Evolutionary conservation across 345 rosid species (phyloP).

Genomic region (Linum tenue): DNA sequence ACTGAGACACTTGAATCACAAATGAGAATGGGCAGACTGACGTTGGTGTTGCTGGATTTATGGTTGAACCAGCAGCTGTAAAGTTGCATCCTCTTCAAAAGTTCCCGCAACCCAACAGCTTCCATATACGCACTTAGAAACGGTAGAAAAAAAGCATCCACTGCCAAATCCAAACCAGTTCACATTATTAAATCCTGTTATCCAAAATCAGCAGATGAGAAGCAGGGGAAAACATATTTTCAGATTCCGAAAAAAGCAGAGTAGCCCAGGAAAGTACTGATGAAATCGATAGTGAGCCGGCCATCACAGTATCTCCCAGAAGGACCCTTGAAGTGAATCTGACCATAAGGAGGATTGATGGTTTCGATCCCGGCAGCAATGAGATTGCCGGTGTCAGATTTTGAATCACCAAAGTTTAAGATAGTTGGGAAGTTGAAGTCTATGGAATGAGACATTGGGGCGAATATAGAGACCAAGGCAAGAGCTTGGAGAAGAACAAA

Average conservation of each 20-base stretch:
- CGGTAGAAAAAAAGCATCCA: slow-evolving; percentile 91
- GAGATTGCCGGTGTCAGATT: slow-evolving; percentile 84
- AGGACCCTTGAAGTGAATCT: slow-evolving; percentile 47
- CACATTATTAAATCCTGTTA: not conserved
- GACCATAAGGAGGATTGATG: slow-evolving; percentile 59
- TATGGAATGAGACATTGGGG: slow-evolving; percentile 31
- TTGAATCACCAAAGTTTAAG: slow-evolving; percentile 91
- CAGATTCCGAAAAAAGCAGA: too few relatives aligned
- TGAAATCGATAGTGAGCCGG: slow-evolving; percentile 65
- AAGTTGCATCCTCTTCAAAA: slow-evolving; percentile 82
- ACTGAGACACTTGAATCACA: slow-evolving; percentile 75
- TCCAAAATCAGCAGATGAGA: not conserved
- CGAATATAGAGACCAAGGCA: slow-evolving; percentile 21
- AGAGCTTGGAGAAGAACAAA: slow-evolving; percentile 22
- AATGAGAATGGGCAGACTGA: slow-evolving; percentile 75
- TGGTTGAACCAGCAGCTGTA: slow-evolving; percentile 81
- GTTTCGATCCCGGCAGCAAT: slow-evolving; percentile 56
- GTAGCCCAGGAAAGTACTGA: slow-evolving; percentile 35
- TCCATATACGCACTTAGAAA: slow-evolving; percentile 84
- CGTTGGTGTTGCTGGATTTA: slow-evolving; percentile 65
- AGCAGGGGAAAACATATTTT: not conserved
- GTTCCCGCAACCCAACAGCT: slow-evolving; percentile 66
- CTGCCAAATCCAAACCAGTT: slow-evolving; percentile 23
- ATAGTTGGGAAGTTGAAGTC: slow-evolving; percentile 51
- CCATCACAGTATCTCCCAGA: slow-evolving; percentile 88